Evolutionary conservation across 2,329 filamentous ascomycete species (phyloP).

Genomic region (Colletotrichum viniferum): DNA sequence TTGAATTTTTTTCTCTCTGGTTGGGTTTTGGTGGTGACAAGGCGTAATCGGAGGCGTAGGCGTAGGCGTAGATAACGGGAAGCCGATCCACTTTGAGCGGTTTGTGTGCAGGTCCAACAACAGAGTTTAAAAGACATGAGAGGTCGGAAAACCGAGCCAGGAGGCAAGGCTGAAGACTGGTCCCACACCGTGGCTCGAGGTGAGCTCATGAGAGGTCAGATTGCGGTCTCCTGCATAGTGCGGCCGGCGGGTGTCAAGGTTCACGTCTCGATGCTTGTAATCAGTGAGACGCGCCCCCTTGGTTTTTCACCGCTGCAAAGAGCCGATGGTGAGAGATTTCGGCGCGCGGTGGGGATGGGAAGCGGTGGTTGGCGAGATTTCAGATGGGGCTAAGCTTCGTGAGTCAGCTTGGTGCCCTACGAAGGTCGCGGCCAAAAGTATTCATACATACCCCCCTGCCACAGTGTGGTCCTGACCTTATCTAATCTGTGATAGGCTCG

Average conservation of each 20-base stretch:
- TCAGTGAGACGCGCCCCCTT: background rate
- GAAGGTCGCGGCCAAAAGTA: too few species aligned
- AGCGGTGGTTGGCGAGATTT: slow-evolving; percentile 16
- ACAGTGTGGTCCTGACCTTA: too few species aligned
- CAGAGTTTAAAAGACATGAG: background rate
- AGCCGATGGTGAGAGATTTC: slow-evolving; percentile 19
- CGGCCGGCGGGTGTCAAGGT: slow-evolving; percentile 3
- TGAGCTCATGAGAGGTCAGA: background rate
- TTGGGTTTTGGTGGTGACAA: background rate
- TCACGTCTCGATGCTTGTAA: background rate
- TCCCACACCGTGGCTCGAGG: slow-evolving; percentile 3
- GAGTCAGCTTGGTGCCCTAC: slow-evolving; percentile 19
- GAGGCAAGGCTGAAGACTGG: slow-evolving; percentile 15
- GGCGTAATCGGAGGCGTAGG: background rate
- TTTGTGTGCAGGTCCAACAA: slow-evolving; percentile 7
- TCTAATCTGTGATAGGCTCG: too few species aligned
- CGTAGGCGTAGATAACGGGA: slow-evolving; percentile 7
- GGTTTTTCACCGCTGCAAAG: slow-evolving; percentile 12
- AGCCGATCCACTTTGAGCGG: slow-evolving; percentile 10
- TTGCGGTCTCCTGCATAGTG: background rate
- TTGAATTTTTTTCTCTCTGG: slow-evolving; percentile 5
- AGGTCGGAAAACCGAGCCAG: background rate
- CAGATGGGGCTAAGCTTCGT: slow-evolving; percentile 10
- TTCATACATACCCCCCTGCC: too few species aligned
- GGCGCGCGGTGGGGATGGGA: slow-evolving; percentile 2